Percentiles rank a stretch among this genome's conserved stretches.
Evolutionary conservation across 164 flowering plant genomes (phyloP).

Genomic region (Houttuynia cordata): DNA sequence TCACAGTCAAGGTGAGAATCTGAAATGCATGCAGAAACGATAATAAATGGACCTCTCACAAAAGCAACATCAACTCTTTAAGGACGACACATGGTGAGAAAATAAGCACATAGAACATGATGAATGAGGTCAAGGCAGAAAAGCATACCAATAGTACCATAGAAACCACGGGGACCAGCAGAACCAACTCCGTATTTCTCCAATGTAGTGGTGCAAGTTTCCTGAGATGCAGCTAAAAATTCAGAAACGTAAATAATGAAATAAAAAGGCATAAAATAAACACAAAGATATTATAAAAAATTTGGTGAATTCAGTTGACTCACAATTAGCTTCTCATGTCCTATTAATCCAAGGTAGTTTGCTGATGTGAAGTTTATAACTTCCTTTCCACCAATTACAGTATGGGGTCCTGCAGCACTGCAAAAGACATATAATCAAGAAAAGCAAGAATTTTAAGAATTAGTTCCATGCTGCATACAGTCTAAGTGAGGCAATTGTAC

Average conservation of each 20-base stretch:
- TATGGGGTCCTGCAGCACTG: slow-evolving; percentile 94
- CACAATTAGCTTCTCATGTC: slow-evolving; percentile 68
- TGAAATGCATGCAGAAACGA: slow-evolving; percentile 12
- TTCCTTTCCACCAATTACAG: slow-evolving; percentile 66
- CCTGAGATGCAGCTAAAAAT: slow-evolving; percentile 34
- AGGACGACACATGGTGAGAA: neutral
- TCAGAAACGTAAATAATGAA: slow-evolving; percentile 2
- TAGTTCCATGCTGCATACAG: too few species aligned
- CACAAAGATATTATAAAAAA: neutral
- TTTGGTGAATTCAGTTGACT: neutral
- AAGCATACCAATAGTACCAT: slow-evolving; percentile 87
- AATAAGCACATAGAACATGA: neutral
- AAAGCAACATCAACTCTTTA: neutral
- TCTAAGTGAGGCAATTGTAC: too few species aligned
- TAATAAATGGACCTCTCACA: neutral
- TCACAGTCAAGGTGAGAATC: slow-evolving; percentile 99
- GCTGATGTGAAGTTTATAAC: slow-evolving; percentile 93
- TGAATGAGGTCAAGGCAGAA: neutral
- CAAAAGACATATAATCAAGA: slow-evolving; percentile 13
- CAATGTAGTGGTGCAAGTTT: slow-evolving; percentile 71
- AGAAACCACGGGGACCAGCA: slow-evolving; percentile 98
- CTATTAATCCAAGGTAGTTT: slow-evolving; percentile 89
- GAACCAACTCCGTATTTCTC: slow-evolving; percentile 99
- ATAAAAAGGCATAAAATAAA: neutral
- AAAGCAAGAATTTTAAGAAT: too few species aligned